Percentiles rank a stretch among this genome's conserved stretches.
phyloP scores from a whole-genome alignment of 2,329 filamentous ascomycete genomes.

The Xylariaceae sp. region DNA sequence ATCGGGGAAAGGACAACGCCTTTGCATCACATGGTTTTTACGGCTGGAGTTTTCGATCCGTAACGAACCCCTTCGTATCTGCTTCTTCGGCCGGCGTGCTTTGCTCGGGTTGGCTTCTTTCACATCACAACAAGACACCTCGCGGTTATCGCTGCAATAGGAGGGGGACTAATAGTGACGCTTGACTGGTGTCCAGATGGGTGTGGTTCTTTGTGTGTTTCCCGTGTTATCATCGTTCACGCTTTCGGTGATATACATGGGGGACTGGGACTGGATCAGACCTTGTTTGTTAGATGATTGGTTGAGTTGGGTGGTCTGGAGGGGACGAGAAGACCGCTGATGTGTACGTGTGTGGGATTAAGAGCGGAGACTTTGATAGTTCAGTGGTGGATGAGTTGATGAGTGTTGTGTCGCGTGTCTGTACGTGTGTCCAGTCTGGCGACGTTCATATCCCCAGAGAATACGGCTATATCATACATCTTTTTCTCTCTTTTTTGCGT shows the following conservation, averaged over 20 bases:
- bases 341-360: slow-evolving; percentile 14
- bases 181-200: slow-evolving; percentile 1
- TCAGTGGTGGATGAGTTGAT: slow-evolving; percentile 11
- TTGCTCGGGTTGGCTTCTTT: slow-evolving; percentile 25
- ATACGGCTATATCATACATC: slow-evolving; percentile 48
- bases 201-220: slow-evolving; percentile 25
- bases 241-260: slow-evolving; percentile 23
- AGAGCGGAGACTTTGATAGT: no score
- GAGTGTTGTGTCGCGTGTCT: slow-evolving; percentile 31
- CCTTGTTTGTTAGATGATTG: no score
- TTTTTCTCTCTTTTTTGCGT: slow-evolving; percentile 42
- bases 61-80: slow-evolving; percentile 24
- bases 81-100: slow-evolving; percentile 28
- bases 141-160: slow-evolving; percentile 24
- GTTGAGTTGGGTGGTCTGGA: no score
- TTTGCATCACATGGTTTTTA: slow-evolving; percentile 31
- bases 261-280: slow-evolving; percentile 20
- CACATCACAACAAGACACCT: slow-evolving; percentile 19
- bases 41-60: slow-evolving; percentile 34
- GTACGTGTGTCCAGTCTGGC: slow-evolving; percentile 38
- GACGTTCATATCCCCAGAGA: slow-evolving; percentile 31
- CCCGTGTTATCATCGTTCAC: slow-evolving; percentile 24
- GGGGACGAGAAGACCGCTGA: slow-evolving; percentile 17
- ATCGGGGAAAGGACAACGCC: slow-evolving; percentile 28
- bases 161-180: slow-evolving; percentile 26